Percentiles rank a stretch among this genome's conserved stretches.
Conservation (phyloP, 75 land plant species). For the Pinus taeda region DNA sequence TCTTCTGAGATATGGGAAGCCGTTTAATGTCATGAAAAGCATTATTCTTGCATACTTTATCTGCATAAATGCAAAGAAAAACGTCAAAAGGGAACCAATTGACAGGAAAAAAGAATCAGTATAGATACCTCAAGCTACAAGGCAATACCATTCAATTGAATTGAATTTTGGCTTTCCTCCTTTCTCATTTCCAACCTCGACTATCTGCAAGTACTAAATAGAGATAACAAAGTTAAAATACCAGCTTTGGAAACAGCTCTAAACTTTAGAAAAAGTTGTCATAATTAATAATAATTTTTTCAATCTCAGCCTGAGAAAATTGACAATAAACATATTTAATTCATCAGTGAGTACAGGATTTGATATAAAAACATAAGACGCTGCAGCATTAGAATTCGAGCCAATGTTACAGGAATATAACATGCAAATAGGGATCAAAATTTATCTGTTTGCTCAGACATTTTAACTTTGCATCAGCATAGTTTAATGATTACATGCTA, state of each 20-base stretch:
- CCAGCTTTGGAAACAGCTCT: background rate
- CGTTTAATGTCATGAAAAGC: background rate
- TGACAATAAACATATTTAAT: background rate
- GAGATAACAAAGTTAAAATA: background rate
- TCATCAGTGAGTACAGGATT: background rate
- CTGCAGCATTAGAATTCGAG: background rate
- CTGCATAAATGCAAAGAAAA: background rate
- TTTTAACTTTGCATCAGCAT: background rate
- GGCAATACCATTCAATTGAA: background rate
- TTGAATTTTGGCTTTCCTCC: background rate
- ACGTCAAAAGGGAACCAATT: background rate
- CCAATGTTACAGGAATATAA: too few species aligned
- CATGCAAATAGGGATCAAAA: background rate
- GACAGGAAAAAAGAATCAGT: background rate
- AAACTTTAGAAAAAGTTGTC: background rate
- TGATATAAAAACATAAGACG: background rate
- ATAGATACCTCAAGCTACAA: background rate
- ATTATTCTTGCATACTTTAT: background rate
- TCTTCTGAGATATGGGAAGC: background rate
- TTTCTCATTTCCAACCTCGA: background rate
- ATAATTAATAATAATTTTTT: too few species aligned
- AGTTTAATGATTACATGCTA: background rate
- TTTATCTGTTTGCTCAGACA: background rate
- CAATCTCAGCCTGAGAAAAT: background rate
- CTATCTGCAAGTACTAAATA: background rate